phyloP scores from a whole-genome alignment of 306 rosid genomes.

The Rosa chinensis region DNA sequence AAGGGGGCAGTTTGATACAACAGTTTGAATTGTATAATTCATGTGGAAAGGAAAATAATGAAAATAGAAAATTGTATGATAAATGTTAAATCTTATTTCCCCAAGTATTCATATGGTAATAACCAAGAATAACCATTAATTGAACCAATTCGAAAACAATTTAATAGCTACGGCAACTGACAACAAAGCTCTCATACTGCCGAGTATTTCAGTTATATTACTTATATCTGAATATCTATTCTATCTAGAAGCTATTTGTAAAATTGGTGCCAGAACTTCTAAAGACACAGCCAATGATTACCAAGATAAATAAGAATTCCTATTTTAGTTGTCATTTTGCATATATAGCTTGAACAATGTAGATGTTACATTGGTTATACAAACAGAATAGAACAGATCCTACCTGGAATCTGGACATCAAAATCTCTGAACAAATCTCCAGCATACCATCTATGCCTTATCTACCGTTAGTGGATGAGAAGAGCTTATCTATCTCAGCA shows the following conservation, averaged over 20 bases:
- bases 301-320: background rate
- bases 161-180: background rate
- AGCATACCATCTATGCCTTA: conserved; percentile 4
- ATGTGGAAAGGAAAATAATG: conserved; percentile 15
- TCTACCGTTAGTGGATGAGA: conserved; percentile 33
- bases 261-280: background rate
- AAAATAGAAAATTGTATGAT: background rate
- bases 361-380: background rate
- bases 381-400: background rate
- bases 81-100: background rate
- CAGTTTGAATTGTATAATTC: conserved; percentile 9
- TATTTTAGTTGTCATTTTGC: background rate
- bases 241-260: background rate
- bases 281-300: background rate
- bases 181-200: background rate
- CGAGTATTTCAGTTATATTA: background rate
- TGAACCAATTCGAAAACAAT: background rate
- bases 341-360: background rate
- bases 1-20: background rate
- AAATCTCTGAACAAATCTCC: background rate
- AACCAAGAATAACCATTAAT: background rate
- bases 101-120: background rate
- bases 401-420: background rate
- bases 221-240: background rate
- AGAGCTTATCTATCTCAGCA: conserved; percentile 57